phyloP scores from a whole-genome alignment of 2,329 filamentous ascomycete genomes.

The Thermothelomyces thermophilus region DNA sequence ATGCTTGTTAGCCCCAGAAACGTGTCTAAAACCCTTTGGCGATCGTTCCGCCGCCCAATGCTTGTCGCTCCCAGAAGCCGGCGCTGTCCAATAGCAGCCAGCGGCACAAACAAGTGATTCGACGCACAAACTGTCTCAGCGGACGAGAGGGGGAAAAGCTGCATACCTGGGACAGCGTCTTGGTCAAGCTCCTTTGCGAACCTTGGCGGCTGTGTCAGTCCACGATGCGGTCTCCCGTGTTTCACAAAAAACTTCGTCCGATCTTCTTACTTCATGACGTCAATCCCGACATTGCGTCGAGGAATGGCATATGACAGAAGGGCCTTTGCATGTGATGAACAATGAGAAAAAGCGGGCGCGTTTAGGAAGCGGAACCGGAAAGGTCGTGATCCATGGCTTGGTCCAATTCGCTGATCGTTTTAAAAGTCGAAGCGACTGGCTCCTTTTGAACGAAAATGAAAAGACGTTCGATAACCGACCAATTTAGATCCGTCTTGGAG shows the following conservation, averaged over 20 bases:
- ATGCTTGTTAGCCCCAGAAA: slow-evolving; percentile 1
- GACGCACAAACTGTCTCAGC: no score
- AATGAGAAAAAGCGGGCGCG: neutral
- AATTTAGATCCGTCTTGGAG: neutral
- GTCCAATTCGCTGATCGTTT: neutral
- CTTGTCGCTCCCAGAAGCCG: neutral
- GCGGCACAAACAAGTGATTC: no score
- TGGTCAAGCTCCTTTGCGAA: slow-evolving; percentile 75
- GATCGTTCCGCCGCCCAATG: slow-evolving; percentile 2
- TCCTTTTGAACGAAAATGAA: no score
- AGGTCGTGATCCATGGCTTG: no score
- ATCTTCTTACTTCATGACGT: slow-evolving; percentile 26
- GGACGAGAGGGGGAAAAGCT: slow-evolving; percentile 9
- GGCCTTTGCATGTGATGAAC: neutral
- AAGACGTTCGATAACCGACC: no score
- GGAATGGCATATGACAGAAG: neutral
- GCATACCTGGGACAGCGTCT: slow-evolving; percentile 71
- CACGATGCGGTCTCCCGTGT: neutral
- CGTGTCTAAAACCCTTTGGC: neutral
- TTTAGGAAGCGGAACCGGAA: neutral
- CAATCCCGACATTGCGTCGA: slow-evolving; percentile 16
- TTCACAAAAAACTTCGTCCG: neutral
- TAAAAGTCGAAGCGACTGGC: no score
- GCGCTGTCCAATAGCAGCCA: slow-evolving; percentile 1
- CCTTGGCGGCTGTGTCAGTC: slow-evolving; percentile 40